Conservation (phyloP, 768 basidiomycete species). For the Mycena sanguinolenta region DNA sequence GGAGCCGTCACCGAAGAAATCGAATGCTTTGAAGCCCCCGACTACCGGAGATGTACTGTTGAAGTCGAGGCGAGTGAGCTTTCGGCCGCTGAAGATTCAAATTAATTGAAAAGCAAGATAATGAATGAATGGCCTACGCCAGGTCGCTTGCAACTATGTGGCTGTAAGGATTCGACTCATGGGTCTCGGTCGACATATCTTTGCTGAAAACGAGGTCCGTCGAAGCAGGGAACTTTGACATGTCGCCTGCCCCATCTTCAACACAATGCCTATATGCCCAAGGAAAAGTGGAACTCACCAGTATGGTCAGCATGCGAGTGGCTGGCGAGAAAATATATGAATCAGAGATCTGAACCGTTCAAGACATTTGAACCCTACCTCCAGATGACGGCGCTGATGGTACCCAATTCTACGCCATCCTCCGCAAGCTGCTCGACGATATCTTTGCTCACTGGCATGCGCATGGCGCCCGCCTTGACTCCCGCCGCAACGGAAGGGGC, state of each 20-base stretch:
- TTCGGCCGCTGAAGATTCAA: slow-evolving; percentile 7
- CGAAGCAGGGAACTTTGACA: slow-evolving; percentile 31
- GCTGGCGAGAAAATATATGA: neutral
- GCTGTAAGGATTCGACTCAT: slow-evolving; percentile 10
- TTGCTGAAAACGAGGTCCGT: slow-evolving; percentile 26
- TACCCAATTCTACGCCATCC: slow-evolving; percentile 12
- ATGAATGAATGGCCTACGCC: neutral
- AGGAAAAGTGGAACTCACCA: neutral
- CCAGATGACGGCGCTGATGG: slow-evolving; percentile 29
- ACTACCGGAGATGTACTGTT: slow-evolving; percentile 8
- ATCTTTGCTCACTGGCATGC: slow-evolving; percentile 21
- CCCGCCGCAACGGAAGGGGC: neutral
- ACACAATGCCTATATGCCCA: neutral
- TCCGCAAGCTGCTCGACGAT: slow-evolving; percentile 23
- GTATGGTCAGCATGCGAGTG: slow-evolving; percentile 26
- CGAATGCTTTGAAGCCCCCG: slow-evolving; percentile 27
- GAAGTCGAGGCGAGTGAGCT: slow-evolving; percentile 19
- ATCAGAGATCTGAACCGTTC: neutral
- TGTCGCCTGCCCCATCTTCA: slow-evolving; percentile 26
- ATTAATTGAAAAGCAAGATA: neutral
- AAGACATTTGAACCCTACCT: slow-evolving; percentile 3
- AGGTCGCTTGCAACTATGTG: neutral
- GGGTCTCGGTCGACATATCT: slow-evolving; percentile 6
- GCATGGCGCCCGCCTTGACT: neutral
- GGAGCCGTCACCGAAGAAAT: slow-evolving; percentile 35